Evolutionary conservation across 1,284 basidiomycete genomes (phyloP).

Genomic region (Heterobasidion parviporum): DNA sequence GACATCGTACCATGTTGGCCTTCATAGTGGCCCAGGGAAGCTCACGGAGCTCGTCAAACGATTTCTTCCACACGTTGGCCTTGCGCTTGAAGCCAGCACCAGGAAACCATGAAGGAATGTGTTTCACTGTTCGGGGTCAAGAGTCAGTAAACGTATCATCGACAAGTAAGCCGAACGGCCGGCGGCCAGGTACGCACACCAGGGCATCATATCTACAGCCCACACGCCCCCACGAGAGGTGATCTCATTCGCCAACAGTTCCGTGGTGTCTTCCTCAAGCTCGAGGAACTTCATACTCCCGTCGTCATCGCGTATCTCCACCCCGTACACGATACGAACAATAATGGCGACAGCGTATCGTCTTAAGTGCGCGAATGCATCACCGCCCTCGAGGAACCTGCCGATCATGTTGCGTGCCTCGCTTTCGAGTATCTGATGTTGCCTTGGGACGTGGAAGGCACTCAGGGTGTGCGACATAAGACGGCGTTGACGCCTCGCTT

Average conservation of each 20-base stretch:
- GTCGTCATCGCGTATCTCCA: not conserved
- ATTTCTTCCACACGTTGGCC: constrained; percentile 23
- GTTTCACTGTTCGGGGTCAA: constrained; percentile 15
- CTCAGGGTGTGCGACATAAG: not conserved
- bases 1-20: constrained; percentile 1
- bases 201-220: constrained; percentile 6
- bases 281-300: not conserved
- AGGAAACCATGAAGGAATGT: constrained; percentile 33
- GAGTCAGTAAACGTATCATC: not conserved
- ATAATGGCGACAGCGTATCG: not conserved
- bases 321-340: constrained; percentile 1
- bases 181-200: not conserved
- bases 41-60: constrained; percentile 6
- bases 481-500: not conserved
- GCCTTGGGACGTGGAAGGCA: not conserved
- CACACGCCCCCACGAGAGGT: constrained; percentile 3
- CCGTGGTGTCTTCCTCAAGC: not conserved
- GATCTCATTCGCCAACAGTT: constrained; percentile 2
- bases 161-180: not conserved
- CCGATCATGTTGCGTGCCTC: not conserved
- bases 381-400: not conserved
- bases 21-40: constrained; percentile 1
- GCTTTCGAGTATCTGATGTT: not conserved
- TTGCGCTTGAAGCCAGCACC: constrained; percentile 35
- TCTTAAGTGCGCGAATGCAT: not conserved